These are phyloP conservation scores for Leucosporidium creatinivorum DNA, from an alignment of 768 basidiomycete species.

Conservation along the genomic window DNA sequence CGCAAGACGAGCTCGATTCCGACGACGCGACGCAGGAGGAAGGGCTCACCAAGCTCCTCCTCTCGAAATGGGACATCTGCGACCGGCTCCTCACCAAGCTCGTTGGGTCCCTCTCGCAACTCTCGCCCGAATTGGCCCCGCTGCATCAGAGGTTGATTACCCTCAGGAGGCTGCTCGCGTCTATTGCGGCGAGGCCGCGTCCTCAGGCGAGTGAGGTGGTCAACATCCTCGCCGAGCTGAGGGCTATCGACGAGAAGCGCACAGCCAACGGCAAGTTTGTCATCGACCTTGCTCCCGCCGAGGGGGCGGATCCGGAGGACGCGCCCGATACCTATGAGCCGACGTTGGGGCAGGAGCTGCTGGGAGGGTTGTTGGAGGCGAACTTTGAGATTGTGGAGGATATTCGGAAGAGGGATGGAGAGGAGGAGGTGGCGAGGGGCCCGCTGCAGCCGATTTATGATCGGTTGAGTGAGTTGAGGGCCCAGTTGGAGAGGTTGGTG, in stretches of 20 bases:
- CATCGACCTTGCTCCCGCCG: not conserved
- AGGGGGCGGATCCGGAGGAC: constrained; percentile 1
- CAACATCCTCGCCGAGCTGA: constrained; percentile 80
- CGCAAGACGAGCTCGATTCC: not conserved
- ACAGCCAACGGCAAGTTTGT: constrained; percentile 21
- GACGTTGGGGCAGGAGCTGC: constrained; percentile 67
- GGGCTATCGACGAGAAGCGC: constrained; percentile 68
- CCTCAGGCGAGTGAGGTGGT: constrained; percentile 80
- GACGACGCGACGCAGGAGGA: constrained; percentile 66
- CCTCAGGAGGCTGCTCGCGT: constrained; percentile 78
- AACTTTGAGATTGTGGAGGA: constrained; percentile 94
- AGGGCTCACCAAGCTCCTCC: constrained; percentile 79
- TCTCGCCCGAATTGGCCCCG: constrained; percentile 83
- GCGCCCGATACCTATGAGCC: constrained; percentile 15
- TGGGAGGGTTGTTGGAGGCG: constrained; percentile 86
- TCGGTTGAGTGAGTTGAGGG: constrained; percentile 72
- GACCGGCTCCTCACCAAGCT: constrained; percentile 69
- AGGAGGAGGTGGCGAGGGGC: constrained; percentile 39
- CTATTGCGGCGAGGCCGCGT: constrained; percentile 69
- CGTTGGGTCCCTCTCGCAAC: constrained; percentile 74
- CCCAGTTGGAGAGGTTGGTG: constrained; percentile 81
- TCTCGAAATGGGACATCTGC: constrained; percentile 83
- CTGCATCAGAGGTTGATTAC: constrained; percentile 82
- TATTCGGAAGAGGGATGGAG: constrained; percentile 72
- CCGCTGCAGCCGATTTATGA: constrained; percentile 54